Evolutionary conservation across 2,329 filamentous ascomycete genomes (phyloP).

Genomic region (Hawksworthiomyces lignivorus): DNA sequence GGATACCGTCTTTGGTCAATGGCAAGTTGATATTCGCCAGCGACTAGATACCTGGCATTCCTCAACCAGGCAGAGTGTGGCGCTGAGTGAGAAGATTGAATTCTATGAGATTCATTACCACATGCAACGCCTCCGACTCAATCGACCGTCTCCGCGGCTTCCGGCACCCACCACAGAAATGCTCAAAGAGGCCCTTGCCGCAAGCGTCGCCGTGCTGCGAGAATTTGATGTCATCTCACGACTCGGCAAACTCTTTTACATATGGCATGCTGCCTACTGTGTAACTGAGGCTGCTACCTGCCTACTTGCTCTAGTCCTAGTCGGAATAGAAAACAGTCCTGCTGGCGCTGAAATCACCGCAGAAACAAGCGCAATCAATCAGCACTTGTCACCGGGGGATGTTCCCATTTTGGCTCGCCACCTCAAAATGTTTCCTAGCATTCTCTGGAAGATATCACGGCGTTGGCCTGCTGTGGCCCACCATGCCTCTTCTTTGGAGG

Average conservation of each 20-base stretch:
- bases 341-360: no score
- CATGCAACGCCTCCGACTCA: neutral
- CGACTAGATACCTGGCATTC: slow-evolving; percentile 1
- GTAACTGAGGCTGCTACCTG: slow-evolving; percentile 1
- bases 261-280: slow-evolving; percentile 3
- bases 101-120: slow-evolving; percentile 1
- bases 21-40: neutral
- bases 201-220: neutral
- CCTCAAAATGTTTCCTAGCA: slow-evolving; percentile 1
- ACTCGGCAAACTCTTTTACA: slow-evolving; percentile 6
- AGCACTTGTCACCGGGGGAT: neutral
- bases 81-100: neutral
- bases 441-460: slow-evolving; percentile 4
- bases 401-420: slow-evolving; percentile 2
- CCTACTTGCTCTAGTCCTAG: no score
- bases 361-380: no score
- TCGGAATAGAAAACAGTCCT: no score
- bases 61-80: slow-evolving; percentile 1
- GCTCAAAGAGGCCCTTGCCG: no score
- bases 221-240: slow-evolving; percentile 3
- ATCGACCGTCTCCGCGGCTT: no score
- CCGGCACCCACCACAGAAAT: no score
- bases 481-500: neutral
- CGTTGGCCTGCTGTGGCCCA: slow-evolving; percentile 3
- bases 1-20: no score